Percentiles rank a stretch among this genome's conserved stretches.
phyloP scores from a whole-genome alignment of 208 protist species.

The Leishmania gerbilli region DNA sequence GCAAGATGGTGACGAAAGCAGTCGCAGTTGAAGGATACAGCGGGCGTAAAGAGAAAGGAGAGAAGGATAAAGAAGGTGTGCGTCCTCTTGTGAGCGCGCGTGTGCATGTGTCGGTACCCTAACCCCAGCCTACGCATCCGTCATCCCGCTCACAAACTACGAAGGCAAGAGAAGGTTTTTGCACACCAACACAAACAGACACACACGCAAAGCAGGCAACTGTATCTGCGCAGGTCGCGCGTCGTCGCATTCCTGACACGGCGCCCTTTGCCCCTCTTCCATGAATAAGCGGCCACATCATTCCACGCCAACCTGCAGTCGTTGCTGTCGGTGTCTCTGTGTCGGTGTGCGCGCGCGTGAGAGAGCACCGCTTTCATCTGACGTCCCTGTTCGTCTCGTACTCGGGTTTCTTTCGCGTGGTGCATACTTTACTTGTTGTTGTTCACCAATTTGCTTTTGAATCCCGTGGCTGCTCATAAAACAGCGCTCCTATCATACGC shows the following conservation, averaged over 20 bases:
- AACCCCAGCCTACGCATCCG: neutral
- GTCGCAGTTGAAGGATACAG: neutral
- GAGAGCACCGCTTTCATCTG: neutral
- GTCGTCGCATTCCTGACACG: neutral
- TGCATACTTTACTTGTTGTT: neutral
- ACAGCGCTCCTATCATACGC: neutral
- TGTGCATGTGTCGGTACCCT: neutral
- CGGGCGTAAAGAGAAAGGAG: neutral
- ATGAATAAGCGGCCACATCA: too few species aligned
- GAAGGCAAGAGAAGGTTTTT: neutral
- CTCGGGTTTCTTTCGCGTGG: neutral
- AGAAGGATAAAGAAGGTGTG: neutral
- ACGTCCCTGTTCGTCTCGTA: neutral
- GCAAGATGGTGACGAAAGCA: too few species aligned
- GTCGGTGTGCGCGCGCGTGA: too few species aligned
- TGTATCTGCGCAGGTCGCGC: neutral
- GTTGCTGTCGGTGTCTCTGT: neutral
- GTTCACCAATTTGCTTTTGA: neutral
- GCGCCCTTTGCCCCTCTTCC: neutral
- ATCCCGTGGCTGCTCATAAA: neutral
- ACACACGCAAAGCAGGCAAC: neutral
- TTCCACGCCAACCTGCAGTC: too few species aligned
- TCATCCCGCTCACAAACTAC: neutral
- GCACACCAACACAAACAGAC: neutral
- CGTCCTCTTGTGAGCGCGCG: neutral